phyloP scores from a whole-genome alignment of 148 eudicot genomes.

The Talinum fruticosum region DNA sequence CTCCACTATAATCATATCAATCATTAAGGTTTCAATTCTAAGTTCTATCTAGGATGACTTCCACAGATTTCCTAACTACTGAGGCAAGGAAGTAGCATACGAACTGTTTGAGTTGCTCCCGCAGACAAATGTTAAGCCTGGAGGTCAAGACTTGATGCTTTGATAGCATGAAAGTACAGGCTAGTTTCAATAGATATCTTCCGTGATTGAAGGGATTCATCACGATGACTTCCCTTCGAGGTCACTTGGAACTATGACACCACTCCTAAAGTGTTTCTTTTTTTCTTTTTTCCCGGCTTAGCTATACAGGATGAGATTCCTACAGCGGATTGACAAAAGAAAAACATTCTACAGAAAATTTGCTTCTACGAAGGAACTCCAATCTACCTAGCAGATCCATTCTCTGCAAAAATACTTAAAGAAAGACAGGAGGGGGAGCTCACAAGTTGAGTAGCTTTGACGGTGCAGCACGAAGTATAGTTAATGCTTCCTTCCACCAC shows the following conservation, averaged over 20 bases:
- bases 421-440: slow-evolving; percentile 24
- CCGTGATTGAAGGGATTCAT: neutral
- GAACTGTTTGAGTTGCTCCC: neutral
- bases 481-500: slow-evolving; percentile 93
- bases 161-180: neutral
- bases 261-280: neutral
- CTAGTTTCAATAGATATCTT: neutral
- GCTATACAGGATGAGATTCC: neutral
- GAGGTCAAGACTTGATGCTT: neutral
- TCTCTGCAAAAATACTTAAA: neutral
- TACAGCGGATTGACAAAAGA: neutral
- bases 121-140: neutral
- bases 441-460: slow-evolving; percentile 94
- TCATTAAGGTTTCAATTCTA: neutral
- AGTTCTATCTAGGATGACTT: neutral
- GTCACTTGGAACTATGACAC: neutral
- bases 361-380: neutral
- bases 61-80: neutral
- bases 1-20: no score
- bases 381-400: neutral
- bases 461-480: slow-evolving; percentile 96
- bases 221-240: neutral
- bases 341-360: neutral
- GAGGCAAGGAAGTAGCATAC: neutral
- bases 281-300: neutral